A percentile compares a stretch with the other conserved stretches of the same genome.
Conservation (phyloP, 805 yeast genomes). For the Nakazawaea laoshanensis region DNA sequence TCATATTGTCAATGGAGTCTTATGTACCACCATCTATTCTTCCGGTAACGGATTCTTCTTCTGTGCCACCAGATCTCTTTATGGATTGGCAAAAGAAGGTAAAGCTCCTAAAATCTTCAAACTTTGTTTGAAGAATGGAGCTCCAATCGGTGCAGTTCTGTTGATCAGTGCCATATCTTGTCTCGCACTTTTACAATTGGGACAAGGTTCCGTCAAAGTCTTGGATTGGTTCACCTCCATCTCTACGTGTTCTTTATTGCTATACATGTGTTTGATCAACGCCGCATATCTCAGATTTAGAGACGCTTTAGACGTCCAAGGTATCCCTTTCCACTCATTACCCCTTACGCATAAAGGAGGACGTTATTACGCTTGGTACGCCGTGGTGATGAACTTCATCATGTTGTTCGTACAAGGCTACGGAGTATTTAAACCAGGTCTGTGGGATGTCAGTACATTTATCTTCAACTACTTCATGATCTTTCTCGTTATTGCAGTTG, state of each 20-base stretch:
- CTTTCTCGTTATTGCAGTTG: conserved; percentile 25
- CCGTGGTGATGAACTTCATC: conserved; percentile 15
- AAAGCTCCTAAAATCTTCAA: conserved; percentile 64
- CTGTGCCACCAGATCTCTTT: conserved; percentile 58
- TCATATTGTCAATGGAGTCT: conserved; percentile 64
- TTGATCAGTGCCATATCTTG: conserved; percentile 54
- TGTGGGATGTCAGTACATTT: conserved; percentile 27
- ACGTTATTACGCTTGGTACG: conserved; percentile 18
- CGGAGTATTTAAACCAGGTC: conserved; percentile 29
- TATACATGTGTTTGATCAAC: conserved; percentile 50
- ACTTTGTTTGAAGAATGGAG: conserved; percentile 58
- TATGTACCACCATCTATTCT: conserved; percentile 67
- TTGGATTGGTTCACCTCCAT: conserved; percentile 67
- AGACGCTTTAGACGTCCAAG: conserved; percentile 48
- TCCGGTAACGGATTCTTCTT: conserved; percentile 78
- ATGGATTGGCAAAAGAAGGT: conserved; percentile 63
- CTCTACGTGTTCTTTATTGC: conserved; percentile 61
- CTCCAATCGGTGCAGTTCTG: conserved; percentile 58
- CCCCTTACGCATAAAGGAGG: conserved; percentile 41
- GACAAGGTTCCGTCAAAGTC: conserved; percentile 52
- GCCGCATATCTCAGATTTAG: conserved; percentile 54
- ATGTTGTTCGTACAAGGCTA: conserved; percentile 41
- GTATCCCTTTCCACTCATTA: conserved; percentile 32
- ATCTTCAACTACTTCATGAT: conserved; percentile 34
- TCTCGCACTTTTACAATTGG: conserved; percentile 58